Percentiles rank a stretch among this genome's conserved stretches.
Conservation (phyloP, 257 asterid genomes). For the Petunia secreta region DNA sequence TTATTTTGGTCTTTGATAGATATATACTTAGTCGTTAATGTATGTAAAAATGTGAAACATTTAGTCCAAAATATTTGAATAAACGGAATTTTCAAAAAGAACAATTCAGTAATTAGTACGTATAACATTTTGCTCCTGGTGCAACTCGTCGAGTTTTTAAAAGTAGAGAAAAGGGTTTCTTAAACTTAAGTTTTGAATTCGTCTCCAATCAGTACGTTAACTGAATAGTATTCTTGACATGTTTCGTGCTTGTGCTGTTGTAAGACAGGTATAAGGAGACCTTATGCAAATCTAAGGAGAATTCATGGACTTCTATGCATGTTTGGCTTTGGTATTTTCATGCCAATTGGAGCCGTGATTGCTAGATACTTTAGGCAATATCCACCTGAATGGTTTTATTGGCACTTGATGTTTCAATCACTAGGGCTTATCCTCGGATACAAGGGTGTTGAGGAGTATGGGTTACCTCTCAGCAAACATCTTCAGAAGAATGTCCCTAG, state of each 20-base stretch:
- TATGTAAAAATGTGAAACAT: no score
- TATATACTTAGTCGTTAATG: no score
- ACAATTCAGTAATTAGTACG: no score
- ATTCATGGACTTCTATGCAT: slow-evolving; percentile 80
- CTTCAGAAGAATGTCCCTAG: slow-evolving; percentile 43
- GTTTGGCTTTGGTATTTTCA: slow-evolving; percentile 80
- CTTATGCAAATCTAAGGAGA: slow-evolving; percentile 48
- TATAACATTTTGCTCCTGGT: no score
- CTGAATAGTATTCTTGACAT: background rate
- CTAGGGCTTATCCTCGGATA: slow-evolving; percentile 68
- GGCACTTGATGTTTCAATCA: slow-evolving; percentile 64
- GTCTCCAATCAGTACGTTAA: background rate
- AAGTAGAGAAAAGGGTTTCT: no score
- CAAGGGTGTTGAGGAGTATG: slow-evolving; percentile 57
- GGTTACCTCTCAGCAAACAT: slow-evolving; percentile 62
- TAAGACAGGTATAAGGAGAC: slow-evolving; percentile 50
- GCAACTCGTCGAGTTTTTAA: no score
- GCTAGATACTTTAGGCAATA: slow-evolving; percentile 76
- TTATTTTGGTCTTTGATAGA: background rate
- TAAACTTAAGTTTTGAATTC: background rate
- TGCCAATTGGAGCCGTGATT: slow-evolving; percentile 75
- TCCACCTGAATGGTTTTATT: slow-evolving; percentile 87
- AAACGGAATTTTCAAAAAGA: no score
- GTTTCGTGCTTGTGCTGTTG: background rate
- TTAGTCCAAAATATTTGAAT: no score